phyloP scores from a whole-genome alignment of 306 rosid genomes.

The Biancaea sappan region DNA sequence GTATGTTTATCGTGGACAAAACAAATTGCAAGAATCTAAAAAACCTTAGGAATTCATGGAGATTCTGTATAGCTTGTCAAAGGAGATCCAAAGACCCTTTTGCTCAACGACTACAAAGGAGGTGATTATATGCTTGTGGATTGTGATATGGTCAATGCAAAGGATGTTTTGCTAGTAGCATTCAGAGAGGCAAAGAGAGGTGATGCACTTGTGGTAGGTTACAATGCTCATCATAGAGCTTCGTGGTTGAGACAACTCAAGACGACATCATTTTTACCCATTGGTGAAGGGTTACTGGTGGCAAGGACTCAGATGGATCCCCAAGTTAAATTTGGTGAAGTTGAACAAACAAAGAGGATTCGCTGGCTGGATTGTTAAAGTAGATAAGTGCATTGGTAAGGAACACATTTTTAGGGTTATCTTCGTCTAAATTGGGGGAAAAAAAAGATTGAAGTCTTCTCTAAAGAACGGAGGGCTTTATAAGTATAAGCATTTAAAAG shows the following conservation, averaged over 20 bases:
- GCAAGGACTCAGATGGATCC: conserved; percentile 22
- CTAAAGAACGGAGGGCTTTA: no score
- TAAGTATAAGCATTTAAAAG: no score
- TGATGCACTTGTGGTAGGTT: conserved; percentile 51
- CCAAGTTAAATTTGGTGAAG: not conserved
- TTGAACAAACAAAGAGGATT: conserved; percentile 34
- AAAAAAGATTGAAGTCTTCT: no score
- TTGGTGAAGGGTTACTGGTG: conserved; percentile 59
- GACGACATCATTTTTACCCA: conserved; percentile 53
- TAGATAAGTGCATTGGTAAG: conserved; percentile 54
- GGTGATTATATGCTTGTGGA: conserved; percentile 65
- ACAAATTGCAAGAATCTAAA: conserved; percentile 22
- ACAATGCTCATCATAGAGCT: conserved; percentile 44
- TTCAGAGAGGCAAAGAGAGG: conserved; percentile 35
- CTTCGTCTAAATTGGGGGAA: no score
- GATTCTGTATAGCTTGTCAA: conserved; percentile 41
- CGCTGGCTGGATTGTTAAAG: conserved; percentile 52
- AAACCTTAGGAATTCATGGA: conserved; percentile 36
- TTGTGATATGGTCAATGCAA: conserved; percentile 44
- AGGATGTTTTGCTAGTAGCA: conserved; percentile 47
- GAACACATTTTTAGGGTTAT: conserved; percentile 57
- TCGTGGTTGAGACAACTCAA: conserved; percentile 41
- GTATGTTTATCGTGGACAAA: conserved; percentile 16
- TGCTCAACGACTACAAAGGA: conserved; percentile 41
- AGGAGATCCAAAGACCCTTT: conserved; percentile 42